Conservation (phyloP, 2,329 filamentous ascomycete genomes). For the Botryosphaeria dothidea region DNA sequence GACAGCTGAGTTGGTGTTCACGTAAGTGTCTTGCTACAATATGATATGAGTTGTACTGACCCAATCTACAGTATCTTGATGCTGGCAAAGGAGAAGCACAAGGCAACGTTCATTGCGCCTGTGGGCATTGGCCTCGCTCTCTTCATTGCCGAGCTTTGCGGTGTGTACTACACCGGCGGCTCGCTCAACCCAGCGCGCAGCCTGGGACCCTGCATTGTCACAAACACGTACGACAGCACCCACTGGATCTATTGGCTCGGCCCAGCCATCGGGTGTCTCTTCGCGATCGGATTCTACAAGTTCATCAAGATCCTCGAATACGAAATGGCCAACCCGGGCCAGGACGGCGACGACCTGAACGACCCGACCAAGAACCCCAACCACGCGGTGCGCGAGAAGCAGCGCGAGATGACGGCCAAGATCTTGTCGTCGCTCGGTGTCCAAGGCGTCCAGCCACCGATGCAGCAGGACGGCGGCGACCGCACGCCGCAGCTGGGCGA, state of each 20-base stretch:
- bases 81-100: conserved; percentile 34
- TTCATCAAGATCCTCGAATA: conserved; percentile 45
- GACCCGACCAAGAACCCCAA: conserved; percentile 20
- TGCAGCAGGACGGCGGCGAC: neutral
- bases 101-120: conserved; percentile 29
- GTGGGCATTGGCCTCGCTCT: conserved; percentile 27
- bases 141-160: conserved; percentile 25
- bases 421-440: conserved; percentile 13
- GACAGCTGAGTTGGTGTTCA: conserved; percentile 41
- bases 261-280: conserved; percentile 39
- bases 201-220: conserved; percentile 46
- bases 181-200: conserved; percentile 49
- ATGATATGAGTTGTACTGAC: conserved; percentile 32
- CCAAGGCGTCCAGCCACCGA: neutral
- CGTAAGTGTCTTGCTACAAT: conserved; percentile 29
- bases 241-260: conserved; percentile 54
- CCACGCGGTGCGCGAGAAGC: conserved; percentile 19
- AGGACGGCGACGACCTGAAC: conserved; percentile 37
- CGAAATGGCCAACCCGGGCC: conserved; percentile 43
- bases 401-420: conserved; percentile 17
- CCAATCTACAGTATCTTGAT: conserved; percentile 30
- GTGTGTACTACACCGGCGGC: conserved; percentile 47
- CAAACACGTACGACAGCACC: conserved; percentile 41
- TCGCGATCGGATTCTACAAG: conserved; percentile 41
- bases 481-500: conserved; percentile 12